A percentile compares a stretch with the other conserved stretches of the same genome.
phyloP scores from a whole-genome alignment of 352 stramenopile genomes.

The Thraustotheca clavata region DNA sequence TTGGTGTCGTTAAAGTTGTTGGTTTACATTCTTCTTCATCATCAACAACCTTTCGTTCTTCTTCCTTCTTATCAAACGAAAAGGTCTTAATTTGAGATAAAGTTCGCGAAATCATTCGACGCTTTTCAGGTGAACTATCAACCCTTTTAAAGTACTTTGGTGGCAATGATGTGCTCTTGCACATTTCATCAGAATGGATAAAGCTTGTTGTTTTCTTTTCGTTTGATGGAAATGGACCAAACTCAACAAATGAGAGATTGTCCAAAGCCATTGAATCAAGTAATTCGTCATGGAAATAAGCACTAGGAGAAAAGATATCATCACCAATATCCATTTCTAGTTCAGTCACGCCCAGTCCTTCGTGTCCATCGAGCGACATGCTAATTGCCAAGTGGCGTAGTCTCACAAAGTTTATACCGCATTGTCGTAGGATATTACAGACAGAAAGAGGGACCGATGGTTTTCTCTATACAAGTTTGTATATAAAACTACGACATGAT shows the following conservation, averaged over 20 bases:
- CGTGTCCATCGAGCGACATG: slow-evolving; percentile 20
- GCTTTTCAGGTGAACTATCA: slow-evolving; percentile 34
- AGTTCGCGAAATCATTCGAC: slow-evolving; percentile 40
- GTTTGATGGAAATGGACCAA: slow-evolving; percentile 19
- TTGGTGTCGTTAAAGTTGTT: background rate
- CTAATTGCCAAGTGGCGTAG: slow-evolving; percentile 11
- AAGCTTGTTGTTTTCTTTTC: slow-evolving; percentile 1
- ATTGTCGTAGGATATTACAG: background rate
- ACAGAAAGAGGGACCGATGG: background rate
- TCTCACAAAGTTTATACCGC: slow-evolving; percentile 14
- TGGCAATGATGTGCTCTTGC: slow-evolving; percentile 24
- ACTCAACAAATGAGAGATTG: slow-evolving; percentile 11
- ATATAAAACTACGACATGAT: background rate
- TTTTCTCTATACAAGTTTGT: background rate
- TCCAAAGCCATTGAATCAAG: slow-evolving; percentile 9
- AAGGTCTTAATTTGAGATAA: slow-evolving; percentile 53
- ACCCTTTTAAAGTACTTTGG: slow-evolving; percentile 37
- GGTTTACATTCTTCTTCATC: slow-evolving; percentile 3
- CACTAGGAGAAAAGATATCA: slow-evolving; percentile 54
- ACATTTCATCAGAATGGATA: background rate
- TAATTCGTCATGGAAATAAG: slow-evolving; percentile 26
- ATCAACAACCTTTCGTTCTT: background rate
- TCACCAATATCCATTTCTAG: slow-evolving; percentile 46
- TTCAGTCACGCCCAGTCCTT: slow-evolving; percentile 27
- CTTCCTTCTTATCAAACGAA: slow-evolving; percentile 27